Conservation (phyloP, 2,329 filamentous ascomycete species). For the Lecanicillium sp. region DNA sequence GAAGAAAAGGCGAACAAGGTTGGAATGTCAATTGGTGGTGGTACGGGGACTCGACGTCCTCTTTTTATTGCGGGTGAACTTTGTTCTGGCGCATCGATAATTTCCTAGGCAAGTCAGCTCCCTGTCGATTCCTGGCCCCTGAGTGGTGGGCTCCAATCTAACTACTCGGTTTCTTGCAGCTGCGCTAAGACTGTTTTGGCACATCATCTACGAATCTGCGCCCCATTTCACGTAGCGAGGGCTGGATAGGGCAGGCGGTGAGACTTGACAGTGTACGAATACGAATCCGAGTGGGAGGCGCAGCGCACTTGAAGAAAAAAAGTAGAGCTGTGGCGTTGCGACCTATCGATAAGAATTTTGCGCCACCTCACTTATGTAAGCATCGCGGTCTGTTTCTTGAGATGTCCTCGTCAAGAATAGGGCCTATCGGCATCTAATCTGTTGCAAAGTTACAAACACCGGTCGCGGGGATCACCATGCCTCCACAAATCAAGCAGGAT, state of each 20-base stretch:
- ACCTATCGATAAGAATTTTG: conserved; percentile 3
- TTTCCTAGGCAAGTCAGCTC: conserved; percentile 1
- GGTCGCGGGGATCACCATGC: conserved; percentile 42
- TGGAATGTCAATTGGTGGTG: conserved; percentile 3
- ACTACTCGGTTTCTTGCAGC: neutral
- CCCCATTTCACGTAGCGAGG: no score
- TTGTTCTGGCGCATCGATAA: conserved; percentile 1
- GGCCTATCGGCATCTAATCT: neutral
- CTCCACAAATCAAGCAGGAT: conserved; percentile 91
- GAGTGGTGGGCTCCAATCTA: conserved; percentile 9
- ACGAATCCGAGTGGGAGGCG: conserved; percentile 13
- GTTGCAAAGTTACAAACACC: neutral
- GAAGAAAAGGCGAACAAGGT: conserved; percentile 1
- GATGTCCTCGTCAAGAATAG: neutral
- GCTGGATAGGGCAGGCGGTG: conserved; percentile 9
- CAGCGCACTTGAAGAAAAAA: neutral
- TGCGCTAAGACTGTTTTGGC: neutral
- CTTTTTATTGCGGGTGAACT: neutral
- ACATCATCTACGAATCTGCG: no score
- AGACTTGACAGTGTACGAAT: conserved; percentile 9
- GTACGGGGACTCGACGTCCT: neutral
- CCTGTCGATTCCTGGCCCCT: conserved; percentile 7
- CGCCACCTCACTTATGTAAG: conserved; percentile 1
- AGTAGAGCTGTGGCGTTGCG: neutral
- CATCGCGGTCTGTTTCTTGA: conserved; percentile 1